Evolutionary conservation across 208 protist genomes (phyloP).

Genomic region (Leishmania mexicana): DNA sequence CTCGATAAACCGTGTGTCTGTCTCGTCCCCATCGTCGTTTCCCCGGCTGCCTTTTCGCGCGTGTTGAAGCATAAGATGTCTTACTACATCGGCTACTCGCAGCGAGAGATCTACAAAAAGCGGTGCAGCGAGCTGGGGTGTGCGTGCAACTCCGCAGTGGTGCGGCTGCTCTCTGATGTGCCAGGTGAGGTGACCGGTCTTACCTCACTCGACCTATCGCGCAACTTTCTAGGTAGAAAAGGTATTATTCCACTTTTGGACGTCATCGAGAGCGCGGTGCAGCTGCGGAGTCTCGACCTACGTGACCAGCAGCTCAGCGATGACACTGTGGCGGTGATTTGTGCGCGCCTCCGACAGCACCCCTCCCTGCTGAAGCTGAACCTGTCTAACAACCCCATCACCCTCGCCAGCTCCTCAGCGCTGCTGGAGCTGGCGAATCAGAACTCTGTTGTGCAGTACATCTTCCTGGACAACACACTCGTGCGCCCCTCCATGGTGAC

Average conservation of each 20-base stretch:
- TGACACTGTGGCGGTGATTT: constrained; percentile 60
- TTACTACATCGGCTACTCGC: constrained; percentile 68
- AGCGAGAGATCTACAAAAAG: constrained; percentile 79
- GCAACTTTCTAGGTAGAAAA: constrained; percentile 87
- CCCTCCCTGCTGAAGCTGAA: constrained; percentile 68
- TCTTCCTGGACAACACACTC: constrained; percentile 64
- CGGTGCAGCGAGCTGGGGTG: constrained; percentile 70
- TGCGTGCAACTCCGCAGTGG: constrained; percentile 63
- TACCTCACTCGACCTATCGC: constrained; percentile 71
- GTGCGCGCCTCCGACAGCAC: constrained; percentile 56
- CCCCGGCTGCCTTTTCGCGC: background rate
- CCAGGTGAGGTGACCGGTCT: constrained; percentile 70
- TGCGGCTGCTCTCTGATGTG: constrained; percentile 46
- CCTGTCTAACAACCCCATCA: constrained; percentile 86
- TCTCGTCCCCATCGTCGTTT: background rate
- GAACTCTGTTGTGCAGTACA: constrained; percentile 65
- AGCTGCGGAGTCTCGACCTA: constrained; percentile 56
- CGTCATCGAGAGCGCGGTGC: constrained; percentile 59
- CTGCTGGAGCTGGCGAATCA: constrained; percentile 71
- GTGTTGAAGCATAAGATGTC: constrained; percentile 30
- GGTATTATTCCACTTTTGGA: constrained; percentile 80
- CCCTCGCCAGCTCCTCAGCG: constrained; percentile 53
- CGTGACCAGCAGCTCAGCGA: constrained; percentile 63
- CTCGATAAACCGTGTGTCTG: background rate
- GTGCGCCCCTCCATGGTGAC: constrained; percentile 54